Evolutionary conservation across 331 rosid species (phyloP).

Genomic region (Dryas integrifolia): DNA sequence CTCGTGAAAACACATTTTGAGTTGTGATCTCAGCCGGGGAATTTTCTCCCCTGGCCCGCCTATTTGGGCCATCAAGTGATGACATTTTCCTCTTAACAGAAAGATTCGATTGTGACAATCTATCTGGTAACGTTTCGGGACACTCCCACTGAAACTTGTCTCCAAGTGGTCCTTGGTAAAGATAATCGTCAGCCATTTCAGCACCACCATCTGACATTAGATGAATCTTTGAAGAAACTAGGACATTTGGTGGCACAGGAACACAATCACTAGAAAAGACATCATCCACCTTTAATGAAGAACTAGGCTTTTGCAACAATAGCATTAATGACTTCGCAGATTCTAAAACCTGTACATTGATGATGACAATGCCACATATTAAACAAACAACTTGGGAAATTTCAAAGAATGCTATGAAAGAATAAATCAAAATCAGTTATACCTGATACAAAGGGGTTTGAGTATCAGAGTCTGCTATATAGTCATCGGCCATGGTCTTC

Average conservation of each 20-base stretch:
- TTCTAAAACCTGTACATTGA: conserved; percentile 60
- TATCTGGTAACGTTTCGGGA: conserved; percentile 87
- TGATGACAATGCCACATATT: conserved; percentile 27
- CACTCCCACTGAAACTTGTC: conserved; percentile 92
- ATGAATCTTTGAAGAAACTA: conserved; percentile 47
- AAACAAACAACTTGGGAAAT: conserved; percentile 19
- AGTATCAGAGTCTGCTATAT: conserved; percentile 44
- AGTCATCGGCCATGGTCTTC: conserved; percentile 44
- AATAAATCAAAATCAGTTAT: conserved; percentile 25
- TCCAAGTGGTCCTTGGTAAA: conserved; percentile 51
- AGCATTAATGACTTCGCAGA: conserved; percentile 53
- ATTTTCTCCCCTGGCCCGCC: conserved; percentile 86
- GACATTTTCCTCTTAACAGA: conserved; percentile 69
- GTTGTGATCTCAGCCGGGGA: conserved; percentile 54
- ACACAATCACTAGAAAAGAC: conserved; percentile 29
- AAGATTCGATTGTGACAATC: conserved; percentile 54
- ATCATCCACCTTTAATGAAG: conserved; percentile 48
- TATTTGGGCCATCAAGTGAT: conserved; percentile 58
- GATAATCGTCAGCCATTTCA: conserved; percentile 62
- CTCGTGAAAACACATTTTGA: conserved; percentile 70
- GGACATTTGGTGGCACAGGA: conserved; percentile 36
- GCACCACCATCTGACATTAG: conserved; percentile 47
- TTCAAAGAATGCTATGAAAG: conserved; percentile 3
- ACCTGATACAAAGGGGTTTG: conserved; percentile 60
- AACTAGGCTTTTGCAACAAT: conserved; percentile 59